phyloP scores from a whole-genome alignment of 202 grass and related monocot species.

The Hordeum pubiflorum region DNA sequence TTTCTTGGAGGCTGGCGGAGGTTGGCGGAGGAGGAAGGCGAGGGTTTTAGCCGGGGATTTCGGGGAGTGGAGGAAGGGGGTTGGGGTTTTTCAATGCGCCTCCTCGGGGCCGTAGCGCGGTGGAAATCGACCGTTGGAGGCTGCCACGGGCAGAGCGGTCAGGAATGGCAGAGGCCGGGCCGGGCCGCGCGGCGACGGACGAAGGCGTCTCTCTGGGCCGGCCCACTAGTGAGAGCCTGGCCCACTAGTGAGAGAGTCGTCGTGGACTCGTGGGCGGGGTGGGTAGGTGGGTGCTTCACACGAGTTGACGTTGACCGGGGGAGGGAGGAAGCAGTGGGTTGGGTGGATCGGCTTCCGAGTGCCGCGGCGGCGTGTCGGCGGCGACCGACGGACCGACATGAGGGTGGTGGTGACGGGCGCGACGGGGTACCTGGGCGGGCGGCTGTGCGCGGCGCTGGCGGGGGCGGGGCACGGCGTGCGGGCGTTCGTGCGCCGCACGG shows the following conservation, averaged over 20 bases:
- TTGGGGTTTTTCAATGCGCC: conserved; percentile 18
- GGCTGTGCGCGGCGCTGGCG: conserved; percentile 54
- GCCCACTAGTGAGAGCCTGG: no score
- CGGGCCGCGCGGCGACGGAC: neutral
- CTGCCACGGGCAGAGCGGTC: conserved; percentile 8
- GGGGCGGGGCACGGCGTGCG: conserved; percentile 58
- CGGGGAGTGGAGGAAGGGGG: neutral
- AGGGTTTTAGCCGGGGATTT: conserved; percentile 26
- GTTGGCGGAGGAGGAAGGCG: neutral
- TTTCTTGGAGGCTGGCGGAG: neutral
- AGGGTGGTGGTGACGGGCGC: conserved; percentile 73
- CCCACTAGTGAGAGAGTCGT: no score
- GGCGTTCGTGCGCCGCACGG: conserved; percentile 52
- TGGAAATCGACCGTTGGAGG: conserved; percentile 51
- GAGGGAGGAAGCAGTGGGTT: no score
- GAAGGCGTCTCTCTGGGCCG: no score
- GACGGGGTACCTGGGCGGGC: conserved; percentile 65
- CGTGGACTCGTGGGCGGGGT: no score
- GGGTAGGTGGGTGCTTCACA: no score
- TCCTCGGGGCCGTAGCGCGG: neutral
- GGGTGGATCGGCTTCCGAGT: neutral
- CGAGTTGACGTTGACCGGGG: no score
- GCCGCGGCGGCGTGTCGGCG: no score
- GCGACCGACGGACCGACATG: conserved; percentile 6
- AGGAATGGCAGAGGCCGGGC: neutral